Evolutionary conservation across 2,329 filamentous ascomycete species (phyloP), one percentile per base, ranked within the genome.

Genomic region (Penicillium brasilianum): DNA sequence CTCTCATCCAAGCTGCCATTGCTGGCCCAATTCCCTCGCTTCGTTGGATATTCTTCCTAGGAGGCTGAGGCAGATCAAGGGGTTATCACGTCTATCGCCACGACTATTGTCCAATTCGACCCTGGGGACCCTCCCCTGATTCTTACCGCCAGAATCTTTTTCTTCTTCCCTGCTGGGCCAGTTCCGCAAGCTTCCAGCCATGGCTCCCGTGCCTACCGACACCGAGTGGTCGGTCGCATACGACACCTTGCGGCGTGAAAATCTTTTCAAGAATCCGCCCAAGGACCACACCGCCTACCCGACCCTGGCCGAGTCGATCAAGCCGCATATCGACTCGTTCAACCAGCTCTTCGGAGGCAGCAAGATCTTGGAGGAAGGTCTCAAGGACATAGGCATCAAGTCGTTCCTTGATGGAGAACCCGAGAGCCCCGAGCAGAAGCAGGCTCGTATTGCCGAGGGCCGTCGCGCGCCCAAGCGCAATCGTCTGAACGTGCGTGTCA

Each of bases 261-360:
- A 91, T 55, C 90, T 99, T 22, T 99, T 99, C 77, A 85, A 87
- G 71, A 89, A 96, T 68, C 94, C 95, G 18, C 94, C 95, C 0
- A 90, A 87, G 72, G 93, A 98, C 75, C 90, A 87, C 69, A 90
- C 90, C 10, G 92, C 94, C 61, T 98, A 96, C 74, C 95, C 95
- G 14, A 86, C 90, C 22, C 87, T 99, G 51, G 90, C 93, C 71
- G 86, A 86, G 63, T 91, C 94, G n/a, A 88, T 98, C 61, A 85
- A 91, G 67, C 95, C 95, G 53, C 95, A 99, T 78, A 90, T 98
- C 70, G 89, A 97, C 72, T 95, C 95, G 7, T 99, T 97, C 86
- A 97, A 99, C 82, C 88, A 88, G 55, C 84, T 98, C 51, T 96
- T 97, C 74, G 86, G 88, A 34, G 83, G 85, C 60, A 85, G 89